Evolutionary conservation across 352 stramenopile species (phyloP).

Genomic region (Phytophthora idaei): DNA sequence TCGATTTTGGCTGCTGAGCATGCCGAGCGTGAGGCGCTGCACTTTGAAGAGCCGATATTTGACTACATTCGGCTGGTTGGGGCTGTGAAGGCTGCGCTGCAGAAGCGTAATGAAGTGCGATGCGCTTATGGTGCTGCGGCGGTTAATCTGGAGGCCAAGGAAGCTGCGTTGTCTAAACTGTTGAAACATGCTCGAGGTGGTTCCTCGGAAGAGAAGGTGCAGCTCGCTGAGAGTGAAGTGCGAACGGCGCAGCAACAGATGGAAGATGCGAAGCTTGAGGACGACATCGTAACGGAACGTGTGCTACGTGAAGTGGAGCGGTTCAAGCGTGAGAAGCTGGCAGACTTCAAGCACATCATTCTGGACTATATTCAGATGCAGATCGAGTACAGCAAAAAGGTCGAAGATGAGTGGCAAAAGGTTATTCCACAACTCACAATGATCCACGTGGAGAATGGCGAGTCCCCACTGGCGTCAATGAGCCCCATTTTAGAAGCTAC

Average conservation of each 20-base stretch:
- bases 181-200: conserved; percentile 60
- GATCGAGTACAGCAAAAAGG: conserved; percentile 96
- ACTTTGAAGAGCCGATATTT: conserved; percentile 96
- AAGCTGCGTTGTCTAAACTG: conserved; percentile 61
- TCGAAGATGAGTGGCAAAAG: conserved; percentile 82
- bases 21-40: conserved; percentile 90
- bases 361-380: conserved; percentile 97
- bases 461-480: conserved; percentile 40
- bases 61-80: conserved; percentile 97
- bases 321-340: conserved; percentile 95
- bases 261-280: conserved; percentile 91
- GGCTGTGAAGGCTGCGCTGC: conserved; percentile 93
- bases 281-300: conserved; percentile 93
- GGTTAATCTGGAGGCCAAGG: conserved; percentile 89
- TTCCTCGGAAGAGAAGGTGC: conserved; percentile 81
- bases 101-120: conserved; percentile 93
- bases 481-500: conserved; percentile 41
- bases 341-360: conserved; percentile 96
- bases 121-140: conserved; percentile 87
- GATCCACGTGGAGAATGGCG: conserved; percentile 70
- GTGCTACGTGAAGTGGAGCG: conserved; percentile 97
- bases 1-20: conserved; percentile 92
- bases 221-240: conserved; percentile 83
- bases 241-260: conserved; percentile 84
- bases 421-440: conserved; percentile 75